These are phyloP conservation scores for Pseudisothecium myosuroides DNA, from an alignment of 225 moss, liverwort and hornwort species.

Conservation along the genomic window DNA sequence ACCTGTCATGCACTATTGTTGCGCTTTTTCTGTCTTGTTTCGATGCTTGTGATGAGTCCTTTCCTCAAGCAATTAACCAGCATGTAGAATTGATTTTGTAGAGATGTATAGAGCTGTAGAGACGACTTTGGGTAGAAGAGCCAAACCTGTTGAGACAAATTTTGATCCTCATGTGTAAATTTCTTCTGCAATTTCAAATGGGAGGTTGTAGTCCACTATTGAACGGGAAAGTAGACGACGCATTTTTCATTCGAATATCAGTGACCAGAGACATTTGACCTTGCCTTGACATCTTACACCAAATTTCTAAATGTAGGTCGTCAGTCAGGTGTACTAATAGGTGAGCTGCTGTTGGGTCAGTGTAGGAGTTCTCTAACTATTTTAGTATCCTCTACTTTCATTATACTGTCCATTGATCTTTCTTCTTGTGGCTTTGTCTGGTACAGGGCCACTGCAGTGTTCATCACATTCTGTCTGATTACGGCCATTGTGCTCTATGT, in stretches of 20 bases:
- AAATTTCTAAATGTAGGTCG: not conserved
- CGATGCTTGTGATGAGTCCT: too few species aligned
- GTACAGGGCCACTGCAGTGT: constrained; percentile 39
- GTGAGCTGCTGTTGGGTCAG: not conserved
- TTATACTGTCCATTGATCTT: not conserved
- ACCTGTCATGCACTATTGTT: not conserved
- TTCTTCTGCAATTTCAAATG: not conserved
- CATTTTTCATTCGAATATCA: not conserved
- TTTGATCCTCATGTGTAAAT: not conserved
- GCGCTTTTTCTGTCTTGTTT: not conserved
- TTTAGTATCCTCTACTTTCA: not conserved
- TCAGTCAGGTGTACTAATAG: not conserved
- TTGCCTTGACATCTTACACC: not conserved
- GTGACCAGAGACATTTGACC: too few species aligned
- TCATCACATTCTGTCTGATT: constrained; percentile 33
- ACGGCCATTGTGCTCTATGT: constrained; percentile 44
- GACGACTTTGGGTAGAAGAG: not conserved
- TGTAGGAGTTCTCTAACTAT: not conserved
- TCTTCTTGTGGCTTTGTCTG: not conserved
- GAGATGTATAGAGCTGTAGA: not conserved
- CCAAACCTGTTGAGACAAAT: not conserved
- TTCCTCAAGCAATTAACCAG: not conserved
- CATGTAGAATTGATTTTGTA: not conserved
- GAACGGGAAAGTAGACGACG: not conserved
- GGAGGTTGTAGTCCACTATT: not conserved